Base-by-base conservation (phyloP, 208 protist genomes). In the Hexamita inflata region DNA sequence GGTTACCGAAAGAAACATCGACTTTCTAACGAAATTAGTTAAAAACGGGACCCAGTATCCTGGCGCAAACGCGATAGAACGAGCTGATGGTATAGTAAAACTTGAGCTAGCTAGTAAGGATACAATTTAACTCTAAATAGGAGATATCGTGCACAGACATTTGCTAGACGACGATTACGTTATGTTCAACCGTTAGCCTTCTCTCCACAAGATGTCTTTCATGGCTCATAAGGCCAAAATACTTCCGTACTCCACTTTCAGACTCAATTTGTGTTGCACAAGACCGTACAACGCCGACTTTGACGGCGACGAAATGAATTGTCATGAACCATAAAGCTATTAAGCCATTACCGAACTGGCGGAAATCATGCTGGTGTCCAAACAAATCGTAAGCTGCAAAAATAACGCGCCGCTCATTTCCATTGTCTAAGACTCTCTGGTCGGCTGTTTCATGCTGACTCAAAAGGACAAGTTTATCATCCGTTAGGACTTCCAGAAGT, bases 271-370 rank as follows among this genome's bases (percentile, higher is more conserved):
- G 80, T 82, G 61, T 35, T 38, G 59, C 19, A 81, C 74, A 58
- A 49, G 42, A 38, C 95, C 95, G 58, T 98, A 97, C 88, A 98
- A 98, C 86, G 95, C 95, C 24, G 95, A 99, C 82, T 99, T 99
- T 83, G 94, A 98, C 82, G 85, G 87, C 29, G 96, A 98, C 86
- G 95, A 98, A 85, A 98, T 99, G 96, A 98, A 99, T 83, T 78
- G 98, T 19, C 95, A 98, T 82, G 74, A 98, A 66, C 94, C 95
- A 64, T 96, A 99, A 84, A 98, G 94, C 0, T 88, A 98, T 75
- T 94, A 98, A 82, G 95, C 97, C 26, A 87, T 91, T 30, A 92
- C 94, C 2, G 96, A 99, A 85, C 93, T 92, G 45, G 65, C 87
- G 74, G 82, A 88, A 70, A 82, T 98, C 42, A 98, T 98, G 95